Evolutionary conservation across 345 rosid genomes (phyloP).

Genomic region (Melastoma malabathricum): DNA sequence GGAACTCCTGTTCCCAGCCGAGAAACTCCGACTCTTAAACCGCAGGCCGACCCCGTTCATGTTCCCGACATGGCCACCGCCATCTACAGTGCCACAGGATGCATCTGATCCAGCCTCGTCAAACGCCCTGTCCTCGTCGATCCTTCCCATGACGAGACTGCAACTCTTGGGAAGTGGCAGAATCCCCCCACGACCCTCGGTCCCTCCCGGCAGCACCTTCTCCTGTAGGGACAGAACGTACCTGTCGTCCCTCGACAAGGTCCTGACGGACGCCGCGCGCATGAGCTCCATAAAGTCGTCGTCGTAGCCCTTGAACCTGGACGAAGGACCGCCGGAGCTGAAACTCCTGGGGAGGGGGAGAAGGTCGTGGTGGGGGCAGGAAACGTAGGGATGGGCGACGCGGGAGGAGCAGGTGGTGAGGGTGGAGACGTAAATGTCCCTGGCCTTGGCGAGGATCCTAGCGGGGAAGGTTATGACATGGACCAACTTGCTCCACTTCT

Average conservation of each 20-base stretch:
- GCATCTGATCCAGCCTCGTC: slow-evolving; percentile 6
- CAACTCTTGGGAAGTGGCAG: slow-evolving; percentile 16
- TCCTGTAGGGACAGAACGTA: background rate
- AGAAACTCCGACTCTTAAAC: background rate
- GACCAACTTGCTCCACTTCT: no score
- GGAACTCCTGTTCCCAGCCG: no score
- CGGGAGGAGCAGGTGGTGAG: slow-evolving; percentile 31
- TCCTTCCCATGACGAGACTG: slow-evolving; percentile 16
- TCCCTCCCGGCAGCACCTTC: background rate
- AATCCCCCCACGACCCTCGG: background rate
- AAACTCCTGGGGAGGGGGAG: slow-evolving; percentile 51
- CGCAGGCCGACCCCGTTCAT: background rate
- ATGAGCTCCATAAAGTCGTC: slow-evolving; percentile 53
- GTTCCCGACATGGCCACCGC: no score
- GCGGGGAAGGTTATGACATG: no score
- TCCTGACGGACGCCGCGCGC: slow-evolving; percentile 8
- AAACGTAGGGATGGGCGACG: slow-evolving; percentile 12
- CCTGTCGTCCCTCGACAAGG: slow-evolving; percentile 1
- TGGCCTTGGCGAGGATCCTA: slow-evolving; percentile 37
- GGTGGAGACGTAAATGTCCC: slow-evolving; percentile 61
- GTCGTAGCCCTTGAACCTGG: slow-evolving; percentile 6
- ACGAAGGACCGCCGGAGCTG: slow-evolving; percentile 20
- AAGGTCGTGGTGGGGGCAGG: slow-evolving; percentile 9
- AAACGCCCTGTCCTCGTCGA: slow-evolving; percentile 12
- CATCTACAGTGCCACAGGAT: no score